These are phyloP conservation scores for Trichoderma oligosporum DNA, from an alignment of 2,329 filamentous ascomycete species.

Conservation along the genomic window DNA sequence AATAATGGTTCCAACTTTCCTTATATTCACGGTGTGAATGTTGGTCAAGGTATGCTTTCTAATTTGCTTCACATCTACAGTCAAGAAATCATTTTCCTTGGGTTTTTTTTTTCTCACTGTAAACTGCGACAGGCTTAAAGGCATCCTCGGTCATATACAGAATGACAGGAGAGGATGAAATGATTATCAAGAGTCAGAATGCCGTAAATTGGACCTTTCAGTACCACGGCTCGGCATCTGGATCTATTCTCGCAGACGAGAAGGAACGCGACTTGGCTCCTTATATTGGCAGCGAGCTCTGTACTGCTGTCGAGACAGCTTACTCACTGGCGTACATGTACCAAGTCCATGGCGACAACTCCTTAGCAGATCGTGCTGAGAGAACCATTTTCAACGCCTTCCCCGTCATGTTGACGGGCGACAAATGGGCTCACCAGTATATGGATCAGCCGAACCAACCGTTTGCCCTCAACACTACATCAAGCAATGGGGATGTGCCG, in stretches of 20 bases:
- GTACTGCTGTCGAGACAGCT: slow-evolving; percentile 34
- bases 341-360: slow-evolving; percentile 31
- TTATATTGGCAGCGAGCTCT: slow-evolving; percentile 37
- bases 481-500: slow-evolving; percentile 23
- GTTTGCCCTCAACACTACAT: slow-evolving; percentile 42
- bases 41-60: slow-evolving; percentile 38
- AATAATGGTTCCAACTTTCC: slow-evolving; percentile 24
- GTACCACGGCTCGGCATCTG: slow-evolving; percentile 40
- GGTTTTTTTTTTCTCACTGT: not conserved
- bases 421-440: slow-evolving; percentile 56
- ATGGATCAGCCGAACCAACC: slow-evolving; percentile 53
- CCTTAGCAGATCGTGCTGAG: slow-evolving; percentile 50
- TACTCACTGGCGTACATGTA: slow-evolving; percentile 36
- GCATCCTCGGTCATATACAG: slow-evolving; percentile 40
- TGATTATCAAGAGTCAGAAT: slow-evolving; percentile 35
- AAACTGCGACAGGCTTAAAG: slow-evolving; percentile 33
- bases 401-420: slow-evolving; percentile 46
- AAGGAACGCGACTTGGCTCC: slow-evolving; percentile 37
- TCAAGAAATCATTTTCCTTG: too few relatives aligned
- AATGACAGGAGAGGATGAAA: slow-evolving; percentile 35
- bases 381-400: slow-evolving; percentile 53
- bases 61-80: not conserved
- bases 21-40: slow-evolving; percentile 42
- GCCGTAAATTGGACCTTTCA: slow-evolving; percentile 37
- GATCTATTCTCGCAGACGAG: slow-evolving; percentile 42